Evolutionary conservation across 192 early-diverging fungal genomes (phyloP).

Genomic region (Dissophora ornata): DNA sequence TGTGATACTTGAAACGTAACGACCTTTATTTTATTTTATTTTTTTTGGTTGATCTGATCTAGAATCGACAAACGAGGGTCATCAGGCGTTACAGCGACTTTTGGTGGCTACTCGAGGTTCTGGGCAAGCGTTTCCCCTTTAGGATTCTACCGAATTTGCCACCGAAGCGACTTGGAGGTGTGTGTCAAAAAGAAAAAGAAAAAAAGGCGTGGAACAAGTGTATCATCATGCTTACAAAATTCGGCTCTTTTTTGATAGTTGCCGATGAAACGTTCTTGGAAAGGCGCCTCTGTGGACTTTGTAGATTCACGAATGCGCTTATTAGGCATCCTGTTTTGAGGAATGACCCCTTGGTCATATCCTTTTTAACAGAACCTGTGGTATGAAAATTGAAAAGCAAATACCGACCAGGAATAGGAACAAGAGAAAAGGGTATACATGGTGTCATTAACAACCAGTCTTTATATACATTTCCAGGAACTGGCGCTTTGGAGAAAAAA

Average conservation of each 20-base stretch:
- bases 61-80: slow-evolving; percentile 64
- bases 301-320: slow-evolving; percentile 78
- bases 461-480: no score
- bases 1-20: no score
- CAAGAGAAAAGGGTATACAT: no score
- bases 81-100: slow-evolving; percentile 92
- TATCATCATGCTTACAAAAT: no score
- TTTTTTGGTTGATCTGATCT: no score
- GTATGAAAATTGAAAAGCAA: no score
- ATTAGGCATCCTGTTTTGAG: slow-evolving; percentile 78
- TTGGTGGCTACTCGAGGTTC: slow-evolving; percentile 83
- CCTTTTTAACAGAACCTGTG: slow-evolving; percentile 74
- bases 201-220: no score
- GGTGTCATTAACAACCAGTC: no score
- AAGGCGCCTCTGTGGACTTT: slow-evolving; percentile 72
- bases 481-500: slow-evolving; percentile 66
- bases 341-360: slow-evolving; percentile 67
- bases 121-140: slow-evolving; percentile 83
- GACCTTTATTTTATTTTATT: no score
- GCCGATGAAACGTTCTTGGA: slow-evolving; percentile 77
- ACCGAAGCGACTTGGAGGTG: slow-evolving; percentile 89
- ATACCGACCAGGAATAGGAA: no score
- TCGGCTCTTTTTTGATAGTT: slow-evolving; percentile 41
- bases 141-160: slow-evolving; percentile 85
- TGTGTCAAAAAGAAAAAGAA: no score